These are phyloP conservation scores for Knufia petricola DNA, from an alignment of 2,329 filamentous ascomycete species.

Conservation along the genomic window DNA sequence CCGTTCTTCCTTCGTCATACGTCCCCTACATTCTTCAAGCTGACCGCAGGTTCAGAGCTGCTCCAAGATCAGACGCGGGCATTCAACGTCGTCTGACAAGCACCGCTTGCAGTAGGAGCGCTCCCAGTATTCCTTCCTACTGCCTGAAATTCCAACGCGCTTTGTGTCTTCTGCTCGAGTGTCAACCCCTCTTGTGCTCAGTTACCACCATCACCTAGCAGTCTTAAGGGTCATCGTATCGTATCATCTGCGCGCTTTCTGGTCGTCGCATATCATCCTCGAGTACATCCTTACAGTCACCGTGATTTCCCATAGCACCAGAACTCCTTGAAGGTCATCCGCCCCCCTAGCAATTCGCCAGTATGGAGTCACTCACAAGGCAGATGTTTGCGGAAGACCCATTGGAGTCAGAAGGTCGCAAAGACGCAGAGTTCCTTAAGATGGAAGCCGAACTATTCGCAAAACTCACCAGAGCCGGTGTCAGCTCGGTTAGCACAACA, in stretches of 20 bases:
- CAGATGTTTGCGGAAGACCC: conserved; percentile 16
- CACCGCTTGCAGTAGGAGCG: neutral
- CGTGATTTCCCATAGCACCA: neutral
- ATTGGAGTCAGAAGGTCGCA: conserved; percentile 22
- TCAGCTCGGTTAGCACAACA: conserved; percentile 12
- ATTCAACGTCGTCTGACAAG: neutral
- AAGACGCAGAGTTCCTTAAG: conserved; percentile 21
- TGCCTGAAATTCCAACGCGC: neutral
- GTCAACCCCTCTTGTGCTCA: neutral
- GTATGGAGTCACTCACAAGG: neutral
- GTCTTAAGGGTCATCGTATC: neutral
- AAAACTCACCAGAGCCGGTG: conserved; percentile 18
- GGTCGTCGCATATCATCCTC: neutral
- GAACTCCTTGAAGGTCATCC: neutral
- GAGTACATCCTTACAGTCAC: neutral
- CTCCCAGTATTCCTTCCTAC: neutral
- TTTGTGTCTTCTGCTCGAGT: neutral
- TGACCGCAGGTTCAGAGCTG: neutral
- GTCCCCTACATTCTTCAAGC: neutral
- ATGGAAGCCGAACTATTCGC: conserved; percentile 21
- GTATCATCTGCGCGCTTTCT: neutral
- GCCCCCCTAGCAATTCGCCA: no score
- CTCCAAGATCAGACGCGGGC: neutral
- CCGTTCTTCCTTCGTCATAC: neutral
- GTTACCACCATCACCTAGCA: neutral